phyloP scores from a whole-genome alignment of 1,284 basidiomycete genomes.

The Termitomyces sp. region DNA sequence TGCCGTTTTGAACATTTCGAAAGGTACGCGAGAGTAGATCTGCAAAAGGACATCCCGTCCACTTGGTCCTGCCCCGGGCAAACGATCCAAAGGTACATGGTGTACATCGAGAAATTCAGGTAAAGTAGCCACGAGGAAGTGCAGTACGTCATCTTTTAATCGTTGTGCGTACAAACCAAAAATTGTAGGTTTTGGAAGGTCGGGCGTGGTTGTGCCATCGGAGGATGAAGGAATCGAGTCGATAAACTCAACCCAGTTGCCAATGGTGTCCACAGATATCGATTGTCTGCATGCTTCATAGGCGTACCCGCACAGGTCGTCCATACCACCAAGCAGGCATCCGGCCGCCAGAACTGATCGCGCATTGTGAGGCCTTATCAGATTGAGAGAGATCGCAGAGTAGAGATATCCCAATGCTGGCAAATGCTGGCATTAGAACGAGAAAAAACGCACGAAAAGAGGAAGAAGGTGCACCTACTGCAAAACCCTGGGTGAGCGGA shows the following conservation, averaged over 20 bases:
- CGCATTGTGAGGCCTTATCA: slow-evolving; percentile 71
- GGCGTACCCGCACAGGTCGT: slow-evolving; percentile 74
- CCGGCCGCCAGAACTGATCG: slow-evolving; percentile 78
- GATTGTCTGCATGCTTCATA: slow-evolving; percentile 73
- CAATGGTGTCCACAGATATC: slow-evolving; percentile 67
- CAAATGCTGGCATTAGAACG: slow-evolving; percentile 7
- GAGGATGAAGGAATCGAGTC: slow-evolving; percentile 49
- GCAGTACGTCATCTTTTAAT: slow-evolving; percentile 67
- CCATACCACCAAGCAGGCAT: slow-evolving; percentile 79
- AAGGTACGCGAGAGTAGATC: slow-evolving; percentile 71
- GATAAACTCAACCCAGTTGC: slow-evolving; percentile 73
- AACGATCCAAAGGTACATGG: slow-evolving; percentile 29
- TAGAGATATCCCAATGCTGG: slow-evolving; percentile 76
- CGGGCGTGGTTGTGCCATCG: slow-evolving; percentile 50
- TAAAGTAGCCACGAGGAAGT: slow-evolving; percentile 70
- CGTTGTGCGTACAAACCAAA: slow-evolving; percentile 69
- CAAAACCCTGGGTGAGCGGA: slow-evolving; percentile 53
- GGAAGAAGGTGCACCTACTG: slow-evolving; percentile 45
- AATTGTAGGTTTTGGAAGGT: slow-evolving; percentile 49
- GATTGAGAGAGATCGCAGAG: slow-evolving; percentile 61
- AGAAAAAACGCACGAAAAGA: slow-evolving; percentile 9
- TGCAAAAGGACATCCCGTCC: slow-evolving; percentile 65
- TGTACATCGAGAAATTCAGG: slow-evolving; percentile 57
- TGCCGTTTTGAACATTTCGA: slow-evolving; percentile 77
- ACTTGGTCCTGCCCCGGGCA: slow-evolving; percentile 31